These are phyloP conservation scores for Lithospermum erythrorhizon DNA, from an alignment of 257 asterid genomes.

Conservation along the genomic window DNA sequence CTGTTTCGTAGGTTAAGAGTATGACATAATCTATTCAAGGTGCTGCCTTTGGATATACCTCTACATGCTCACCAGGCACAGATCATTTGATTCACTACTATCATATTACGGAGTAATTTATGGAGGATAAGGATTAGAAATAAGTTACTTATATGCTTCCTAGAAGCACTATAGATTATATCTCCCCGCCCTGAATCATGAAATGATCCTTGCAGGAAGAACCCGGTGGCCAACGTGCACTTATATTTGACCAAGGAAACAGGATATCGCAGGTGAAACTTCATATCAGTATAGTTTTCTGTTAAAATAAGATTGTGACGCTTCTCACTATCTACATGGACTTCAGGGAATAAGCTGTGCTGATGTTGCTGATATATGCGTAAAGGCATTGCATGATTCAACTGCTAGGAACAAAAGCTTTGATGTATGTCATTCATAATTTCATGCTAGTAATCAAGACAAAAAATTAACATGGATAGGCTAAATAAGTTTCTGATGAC, in stretches of 20 bases:
- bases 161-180: no score
- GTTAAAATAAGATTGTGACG: not conserved
- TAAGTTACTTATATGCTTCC: not conserved
- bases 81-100: no score
- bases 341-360: slow-evolving; percentile 93
- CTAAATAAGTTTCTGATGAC: slow-evolving; percentile 10
- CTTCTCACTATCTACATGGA: slow-evolving; percentile 1
- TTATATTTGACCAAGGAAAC: slow-evolving; percentile 94
- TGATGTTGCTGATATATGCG: slow-evolving; percentile 96
- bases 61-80: no score
- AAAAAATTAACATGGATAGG: not conserved
- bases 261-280: slow-evolving; percentile 74
- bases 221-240: slow-evolving; percentile 99
- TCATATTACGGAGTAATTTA: no score
- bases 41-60: no score
- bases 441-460: not conserved
- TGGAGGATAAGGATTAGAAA: not conserved
- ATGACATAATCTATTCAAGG: no score
- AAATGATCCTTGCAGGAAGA: slow-evolving; percentile 55
- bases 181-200: not conserved
- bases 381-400: slow-evolving; percentile 91
- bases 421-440: slow-evolving; percentile 45
- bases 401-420: slow-evolving; percentile 99
- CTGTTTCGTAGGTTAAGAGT: not conserved
- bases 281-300: not conserved